These are phyloP conservation scores for Kregervanrija fluxuum DNA, from an alignment of 805 yeast genomes.

Conservation along the genomic window DNA sequence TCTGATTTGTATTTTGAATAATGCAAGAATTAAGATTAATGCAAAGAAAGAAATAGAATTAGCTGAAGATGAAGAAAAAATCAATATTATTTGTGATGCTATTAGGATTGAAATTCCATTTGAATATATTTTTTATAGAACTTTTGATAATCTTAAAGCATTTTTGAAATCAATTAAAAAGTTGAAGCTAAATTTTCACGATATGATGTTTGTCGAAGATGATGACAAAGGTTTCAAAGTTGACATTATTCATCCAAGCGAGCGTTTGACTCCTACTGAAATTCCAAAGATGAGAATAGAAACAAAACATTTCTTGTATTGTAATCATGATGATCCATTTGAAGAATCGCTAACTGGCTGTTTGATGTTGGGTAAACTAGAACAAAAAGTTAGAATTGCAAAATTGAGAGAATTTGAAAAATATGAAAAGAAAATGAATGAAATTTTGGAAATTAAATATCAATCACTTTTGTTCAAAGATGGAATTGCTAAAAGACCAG, in stretches of 20 bases:
- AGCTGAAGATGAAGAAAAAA: constrained; percentile 8
- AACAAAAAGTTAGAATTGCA: constrained; percentile 54
- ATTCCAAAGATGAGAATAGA: constrained; percentile 54
- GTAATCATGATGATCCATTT: constrained; percentile 85
- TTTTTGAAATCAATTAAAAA: constrained; percentile 63
- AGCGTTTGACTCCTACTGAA: constrained; percentile 31
- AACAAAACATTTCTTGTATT: constrained; percentile 49
- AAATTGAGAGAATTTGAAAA: constrained; percentile 28
- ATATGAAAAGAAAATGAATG: constrained; percentile 13
- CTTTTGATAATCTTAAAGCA: constrained; percentile 77
- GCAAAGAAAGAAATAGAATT: neutral
- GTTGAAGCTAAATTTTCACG: constrained; percentile 27
- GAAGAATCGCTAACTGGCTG: constrained; percentile 65
- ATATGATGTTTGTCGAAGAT: constrained; percentile 17
- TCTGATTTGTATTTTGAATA: constrained; percentile 16
- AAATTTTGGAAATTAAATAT: constrained; percentile 29
- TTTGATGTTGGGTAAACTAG: constrained; percentile 58
- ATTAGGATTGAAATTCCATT: constrained; percentile 51
- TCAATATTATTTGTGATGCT: constrained; percentile 16
- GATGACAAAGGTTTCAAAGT: constrained; percentile 27
- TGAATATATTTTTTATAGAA: constrained; percentile 65
- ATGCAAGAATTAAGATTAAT: constrained; percentile 11
- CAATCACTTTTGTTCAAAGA: constrained; percentile 13
- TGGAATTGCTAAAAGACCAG: constrained; percentile 8
- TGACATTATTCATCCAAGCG: constrained; percentile 22